These are phyloP conservation scores for Rhizopus microsporus DNA, from an alignment of 371 early-diverging fungal species.

Conservation along the genomic window DNA sequence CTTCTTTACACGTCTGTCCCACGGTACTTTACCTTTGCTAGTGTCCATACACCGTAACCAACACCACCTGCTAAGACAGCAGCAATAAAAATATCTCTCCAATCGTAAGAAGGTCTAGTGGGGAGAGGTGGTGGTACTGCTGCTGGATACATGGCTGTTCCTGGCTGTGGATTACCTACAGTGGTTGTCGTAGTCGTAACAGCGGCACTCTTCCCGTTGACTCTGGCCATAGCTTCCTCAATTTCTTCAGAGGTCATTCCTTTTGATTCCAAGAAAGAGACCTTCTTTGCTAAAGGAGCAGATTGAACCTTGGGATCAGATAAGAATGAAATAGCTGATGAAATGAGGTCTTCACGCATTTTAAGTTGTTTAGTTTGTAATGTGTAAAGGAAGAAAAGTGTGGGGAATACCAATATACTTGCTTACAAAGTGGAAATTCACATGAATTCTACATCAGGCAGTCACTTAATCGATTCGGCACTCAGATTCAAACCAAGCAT, in stretches of 20 bases:
- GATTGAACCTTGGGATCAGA: slow-evolving; percentile 90
- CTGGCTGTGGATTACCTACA: slow-evolving; percentile 24
- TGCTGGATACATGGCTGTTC: slow-evolving; percentile 33
- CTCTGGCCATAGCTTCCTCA: slow-evolving; percentile 82
- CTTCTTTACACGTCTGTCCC: neutral
- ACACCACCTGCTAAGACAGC: slow-evolving; percentile 86
- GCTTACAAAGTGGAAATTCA: slow-evolving; percentile 2
- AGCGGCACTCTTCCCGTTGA: slow-evolving; percentile 41
- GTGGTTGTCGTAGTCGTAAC: slow-evolving; percentile 29
- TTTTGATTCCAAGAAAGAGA: slow-evolving; percentile 94
- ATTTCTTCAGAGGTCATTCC: slow-evolving; percentile 93
- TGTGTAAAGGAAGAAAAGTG: slow-evolving; percentile 7
- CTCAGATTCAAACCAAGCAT: too few relatives aligned
- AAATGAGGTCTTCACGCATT: slow-evolving; percentile 81
- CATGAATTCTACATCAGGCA: neutral
- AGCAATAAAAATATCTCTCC: slow-evolving; percentile 93
- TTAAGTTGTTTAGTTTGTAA: neutral
- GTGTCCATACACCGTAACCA: slow-evolving; percentile 79
- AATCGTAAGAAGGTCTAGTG: slow-evolving; percentile 73
- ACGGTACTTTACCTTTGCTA: slow-evolving; percentile 67
- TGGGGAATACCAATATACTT: slow-evolving; percentile 10
- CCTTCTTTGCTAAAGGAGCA: slow-evolving; percentile 84
- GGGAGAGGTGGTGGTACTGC: slow-evolving; percentile 64
- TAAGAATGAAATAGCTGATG: slow-evolving; percentile 89
- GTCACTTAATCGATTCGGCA: too few relatives aligned